A percentile compares a stretch with the other conserved stretches of the same genome.
phyloP scores from a whole-genome alignment of 2,329 filamentous ascomycete genomes.

The Calonectria crousiana region DNA sequence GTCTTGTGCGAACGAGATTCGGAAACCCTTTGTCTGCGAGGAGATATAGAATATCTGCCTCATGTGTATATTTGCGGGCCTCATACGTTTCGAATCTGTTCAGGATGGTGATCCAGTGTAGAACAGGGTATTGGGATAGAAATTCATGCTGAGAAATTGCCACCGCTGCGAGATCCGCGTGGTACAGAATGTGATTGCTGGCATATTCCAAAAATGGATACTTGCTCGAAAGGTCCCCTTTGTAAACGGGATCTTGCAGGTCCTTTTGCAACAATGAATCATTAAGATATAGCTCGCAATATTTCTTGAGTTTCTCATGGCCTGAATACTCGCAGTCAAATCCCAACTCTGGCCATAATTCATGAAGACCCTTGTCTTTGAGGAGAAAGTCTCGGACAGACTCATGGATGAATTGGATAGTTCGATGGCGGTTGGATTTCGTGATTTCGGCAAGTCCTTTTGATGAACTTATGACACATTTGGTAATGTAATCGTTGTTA shows the following conservation, averaged over 20 bases:
- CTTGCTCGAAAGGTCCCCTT: neutral
- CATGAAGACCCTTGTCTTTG: conserved; percentile 47
- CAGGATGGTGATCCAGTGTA: conserved; percentile 45
- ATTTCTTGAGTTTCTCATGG: conserved; percentile 58
- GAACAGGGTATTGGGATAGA: conserved; percentile 44
- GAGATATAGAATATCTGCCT: conserved; percentile 49
- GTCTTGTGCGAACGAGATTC: conserved; percentile 46
- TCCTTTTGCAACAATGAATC: neutral
- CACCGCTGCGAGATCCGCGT: conserved; percentile 52
- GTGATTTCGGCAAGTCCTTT: conserved; percentile 63
- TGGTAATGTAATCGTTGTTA: conserved; percentile 17
- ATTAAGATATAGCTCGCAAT: conserved; percentile 56
- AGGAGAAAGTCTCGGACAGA: conserved; percentile 61
- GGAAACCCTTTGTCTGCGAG: conserved; percentile 46
- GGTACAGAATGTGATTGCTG: conserved; percentile 52
- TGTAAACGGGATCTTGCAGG: neutral
- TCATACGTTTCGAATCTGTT: conserved; percentile 48
- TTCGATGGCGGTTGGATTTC: conserved; percentile 41
- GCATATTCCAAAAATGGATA: conserved; percentile 63
- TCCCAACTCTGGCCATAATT: conserved; percentile 49
- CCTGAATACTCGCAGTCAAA: conserved; percentile 48
- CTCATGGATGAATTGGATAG: conserved; percentile 66
- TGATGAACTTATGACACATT: conserved; percentile 55
- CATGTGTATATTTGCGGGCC: conserved; percentile 40
- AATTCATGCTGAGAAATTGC: conserved; percentile 48